These are phyloP conservation scores for Scleroderma citrinum DNA, from an alignment of 768 basidiomycete species.

Conservation along the genomic window DNA sequence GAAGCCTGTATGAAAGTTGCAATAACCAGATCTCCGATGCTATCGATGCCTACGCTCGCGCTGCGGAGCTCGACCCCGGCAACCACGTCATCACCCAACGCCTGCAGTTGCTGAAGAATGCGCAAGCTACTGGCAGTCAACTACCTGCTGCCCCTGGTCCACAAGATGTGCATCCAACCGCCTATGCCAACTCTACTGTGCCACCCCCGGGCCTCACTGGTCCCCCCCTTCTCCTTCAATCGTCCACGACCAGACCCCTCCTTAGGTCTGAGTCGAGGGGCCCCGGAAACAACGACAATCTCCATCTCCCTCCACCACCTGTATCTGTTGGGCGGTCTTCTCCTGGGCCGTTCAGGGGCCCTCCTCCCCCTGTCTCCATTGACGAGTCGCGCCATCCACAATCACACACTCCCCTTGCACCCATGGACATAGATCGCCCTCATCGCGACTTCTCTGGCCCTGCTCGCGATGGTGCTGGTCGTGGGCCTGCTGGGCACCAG, in stretches of 20 bases:
- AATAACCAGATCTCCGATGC: constrained; percentile 99
- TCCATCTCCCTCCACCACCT: constrained; percentile 56
- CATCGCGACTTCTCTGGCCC: constrained; percentile 51
- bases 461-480: constrained; percentile 37
- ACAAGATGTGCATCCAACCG: constrained; percentile 94
- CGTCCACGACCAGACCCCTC: constrained; percentile 37
- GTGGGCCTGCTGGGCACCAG: constrained; percentile 53
- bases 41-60: constrained; percentile 95
- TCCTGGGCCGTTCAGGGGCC: constrained; percentile 74
- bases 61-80: constrained; percentile 85
- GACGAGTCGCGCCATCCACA: constrained; percentile 68
- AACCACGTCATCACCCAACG: constrained; percentile 82
- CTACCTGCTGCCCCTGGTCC: constrained; percentile 87
- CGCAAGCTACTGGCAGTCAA: constrained; percentile 66
- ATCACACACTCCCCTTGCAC: constrained; percentile 67
- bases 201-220: constrained; percentile 66
- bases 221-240: constrained; percentile 59
- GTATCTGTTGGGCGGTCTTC: constrained; percentile 45
- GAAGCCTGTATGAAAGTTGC: constrained; percentile 94
- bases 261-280: constrained; percentile 69
- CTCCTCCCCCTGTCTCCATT: constrained; percentile 75
- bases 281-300: constrained; percentile 32
- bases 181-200: constrained; percentile 75
- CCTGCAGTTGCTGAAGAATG: constrained; percentile 70
- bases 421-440: constrained; percentile 66